Base-by-base conservation (phyloP, 2,329 filamentous ascomycete species). In the Lachnellula cervina region DNA sequence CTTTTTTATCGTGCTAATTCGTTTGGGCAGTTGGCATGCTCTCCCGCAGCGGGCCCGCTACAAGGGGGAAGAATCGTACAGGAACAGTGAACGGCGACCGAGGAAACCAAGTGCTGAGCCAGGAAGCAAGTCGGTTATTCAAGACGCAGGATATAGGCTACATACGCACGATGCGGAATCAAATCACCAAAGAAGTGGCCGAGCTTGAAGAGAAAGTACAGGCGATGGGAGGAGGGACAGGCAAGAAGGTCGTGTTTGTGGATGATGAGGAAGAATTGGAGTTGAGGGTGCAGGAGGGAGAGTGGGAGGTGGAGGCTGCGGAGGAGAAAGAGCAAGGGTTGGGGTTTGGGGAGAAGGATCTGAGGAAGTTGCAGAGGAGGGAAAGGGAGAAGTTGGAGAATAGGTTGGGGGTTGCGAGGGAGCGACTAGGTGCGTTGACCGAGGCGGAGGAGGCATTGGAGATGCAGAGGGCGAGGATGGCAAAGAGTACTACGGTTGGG, bases 71-170 rank as follows among this genome's bases (percentile, higher is more conserved):
- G 66, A 71, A 69, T 44, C 82, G 79, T 73, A 77, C 72, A 2
- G 83, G 83, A 35, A 81, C 76, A 0, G 77, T 84, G 0, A 73
- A 78, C 56, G 82, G 80, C 49, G 80, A 84, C 66, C 75, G 82
- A 49, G 81, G 82, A 14, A 83, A 82, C 64, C 74, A 73, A 58
- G 73, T 75, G 3, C 66, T 88, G 68, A 75, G 78, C 49, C 68
- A 81, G 38, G 81, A 87, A 21, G 77, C 77, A 1, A 81, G 84
- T 23, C 76, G 84, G 19, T 72, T 87, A 21, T 77, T 87, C 60
- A 88, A 88, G 74, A 88, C 84, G 2, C 85, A 88, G 70, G 85
- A 88, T 65, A 69, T 85, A 32, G 83, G 80, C 2, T 88, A 88
- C 67, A 69, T 87, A 25, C 74, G 84, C 59, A 84, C 82, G 21